Evolutionary conservation across 2,329 filamentous ascomycete species (phyloP).

Genomic region (Pseudogymnoascus sp.): DNA sequence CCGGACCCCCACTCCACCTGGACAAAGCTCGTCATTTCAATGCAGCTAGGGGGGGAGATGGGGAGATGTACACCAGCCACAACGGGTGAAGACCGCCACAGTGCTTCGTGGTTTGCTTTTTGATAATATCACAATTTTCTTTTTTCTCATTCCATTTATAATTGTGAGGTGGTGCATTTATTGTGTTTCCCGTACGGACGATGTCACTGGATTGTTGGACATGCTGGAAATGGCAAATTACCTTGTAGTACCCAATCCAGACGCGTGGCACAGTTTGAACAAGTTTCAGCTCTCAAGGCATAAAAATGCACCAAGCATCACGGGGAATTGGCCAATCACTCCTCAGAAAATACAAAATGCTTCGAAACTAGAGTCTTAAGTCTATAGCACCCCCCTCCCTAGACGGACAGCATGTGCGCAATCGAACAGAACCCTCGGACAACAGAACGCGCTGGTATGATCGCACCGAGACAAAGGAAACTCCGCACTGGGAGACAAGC

Average conservation of each 20-base stretch:
- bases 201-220: not conserved
- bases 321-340: not conserved
- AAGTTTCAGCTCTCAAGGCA: not conserved
- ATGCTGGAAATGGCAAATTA: not conserved
- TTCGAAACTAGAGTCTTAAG: constrained; percentile 6
- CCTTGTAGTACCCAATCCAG: not conserved
- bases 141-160: not conserved
- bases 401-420: constrained; percentile 3
- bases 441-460: constrained; percentile 5
- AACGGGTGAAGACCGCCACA: not conserved
- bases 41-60: not conserved
- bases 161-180: not conserved
- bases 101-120: not conserved
- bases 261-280: not conserved
- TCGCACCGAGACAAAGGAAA: not conserved
- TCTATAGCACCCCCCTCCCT: not conserved
- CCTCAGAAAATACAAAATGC: not conserved
- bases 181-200: not conserved
- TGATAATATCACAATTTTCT: constrained; percentile 1
- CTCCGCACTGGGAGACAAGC: not conserved
- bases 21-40: not conserved
- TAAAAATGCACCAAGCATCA: not conserved
- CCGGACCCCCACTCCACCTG: not conserved
- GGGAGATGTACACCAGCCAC: not conserved
- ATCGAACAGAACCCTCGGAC: not conserved